Evolutionary conservation across 371 early-diverging fungal genomes (phyloP), one percentile per base, ranked within the genome.

Genomic region (Zopfochytrium polystomum): DNA sequence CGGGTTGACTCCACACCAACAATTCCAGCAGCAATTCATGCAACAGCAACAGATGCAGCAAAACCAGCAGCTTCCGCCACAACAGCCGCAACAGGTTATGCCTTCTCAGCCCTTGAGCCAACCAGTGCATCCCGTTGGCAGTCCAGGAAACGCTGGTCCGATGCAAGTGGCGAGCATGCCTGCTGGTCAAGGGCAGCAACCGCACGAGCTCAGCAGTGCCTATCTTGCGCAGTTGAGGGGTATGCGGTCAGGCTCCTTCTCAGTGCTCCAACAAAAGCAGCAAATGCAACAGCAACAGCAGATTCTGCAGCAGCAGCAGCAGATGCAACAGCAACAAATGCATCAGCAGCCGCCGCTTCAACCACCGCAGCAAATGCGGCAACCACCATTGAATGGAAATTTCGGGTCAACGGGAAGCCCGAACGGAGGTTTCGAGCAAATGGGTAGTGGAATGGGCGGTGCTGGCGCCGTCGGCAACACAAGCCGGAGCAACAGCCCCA

Each of bases 1-100:
- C 7, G 13, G 22, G 27, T 43, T n/a, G 44, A 7, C 11, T 30
- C 32, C 25, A n/a, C 49, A 53, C 3, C 55, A 25, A 18, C 62
- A 43, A 23, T 48, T 27, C 32, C 62, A 55, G 27, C 54, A 15
- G 35, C 23, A 33, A 48, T 11, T 26, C 13, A 7, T 9, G 27
- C 48, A 48, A 48, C 34, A 47, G 44, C 52, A 58, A 47, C 50
- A 50, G 67, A 45, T 32, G 49, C 38, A 38, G 38, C 38, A 38
- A 38, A 18, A 38, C 11, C 38, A 38, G 38, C 11, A 7, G 38
- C 38, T 11, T 7, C 18, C 18, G 38, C 7, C 7, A 18, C 38
- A 38, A 18, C 38, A 38, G 38, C 38, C 7, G 38, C 38, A 18
- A 18, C 7, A 11, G 38, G 11, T 11, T 7, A 38, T 38, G 38